Base-by-base conservation (phyloP, 2,329 filamentous ascomycete species). In the Bimuria novae-zelandiae region DNA sequence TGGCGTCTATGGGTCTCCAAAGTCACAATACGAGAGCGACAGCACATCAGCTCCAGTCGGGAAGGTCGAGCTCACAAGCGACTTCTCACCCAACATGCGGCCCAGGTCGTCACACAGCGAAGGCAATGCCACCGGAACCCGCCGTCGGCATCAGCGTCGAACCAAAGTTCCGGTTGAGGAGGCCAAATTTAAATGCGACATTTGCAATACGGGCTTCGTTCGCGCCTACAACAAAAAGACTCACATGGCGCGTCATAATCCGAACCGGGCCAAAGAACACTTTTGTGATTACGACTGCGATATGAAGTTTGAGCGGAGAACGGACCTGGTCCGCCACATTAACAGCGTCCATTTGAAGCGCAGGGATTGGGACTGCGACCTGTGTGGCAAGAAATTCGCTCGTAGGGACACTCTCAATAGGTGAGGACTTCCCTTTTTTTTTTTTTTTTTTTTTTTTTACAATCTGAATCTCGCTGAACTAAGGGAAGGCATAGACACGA, bases 151-250 rank as follows among this genome's bases (percentile, higher is more conserved):
- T 23, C 37, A 48, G 19, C 54, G 63, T 12, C 57, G 61, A 39
- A 59, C 56, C 14, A 55, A 45, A 19, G 87, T 84, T 2, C 85
- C 86, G 16, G 82, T 82, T 52, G 87, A 87, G 58, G 87, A 89
- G 62, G 88, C 88, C 49, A 89, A 86, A 62, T 88, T 84, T 72
- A 80, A 83, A 57, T 96, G 92, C 68, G 81, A 85, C 53, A 80
- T 86, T 1, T 96, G 92, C 67, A 86, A 87, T 6, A 90, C 88
- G 71, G 82, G 88, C 14, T 96, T 96, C 70, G 90, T 89, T 60
- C 81, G 92, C 56, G 88, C 85, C 64, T 95, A 93, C 77, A 96
- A 96, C 75, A 90, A 87, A 76, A 92, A 89, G 67, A 89, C 90
- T 25, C 92, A 96, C 71, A 82, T 92, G 81, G 88, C 92, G 67